phyloP scores from a whole-genome alignment of 352 stramenopile species.

The Phytophthora pinifolia region DNA sequence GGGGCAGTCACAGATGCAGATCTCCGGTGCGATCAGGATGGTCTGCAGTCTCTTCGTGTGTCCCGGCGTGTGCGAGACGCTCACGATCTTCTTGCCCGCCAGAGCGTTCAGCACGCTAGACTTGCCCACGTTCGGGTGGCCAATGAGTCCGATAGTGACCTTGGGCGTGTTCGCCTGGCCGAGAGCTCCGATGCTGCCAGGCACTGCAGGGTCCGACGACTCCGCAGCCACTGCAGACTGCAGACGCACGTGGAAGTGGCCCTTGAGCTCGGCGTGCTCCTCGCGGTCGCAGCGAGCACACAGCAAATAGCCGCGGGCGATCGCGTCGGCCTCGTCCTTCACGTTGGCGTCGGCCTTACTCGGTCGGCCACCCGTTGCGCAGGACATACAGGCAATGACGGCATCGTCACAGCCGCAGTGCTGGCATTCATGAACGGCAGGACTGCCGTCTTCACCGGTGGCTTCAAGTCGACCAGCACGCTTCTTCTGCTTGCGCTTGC shows the following conservation, averaged over 20 bases:
- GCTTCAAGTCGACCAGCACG: conserved; percentile 24
- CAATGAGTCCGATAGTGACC: conserved; percentile 86
- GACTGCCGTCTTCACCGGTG: conserved; percentile 6
- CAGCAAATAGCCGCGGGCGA: conserved; percentile 65
- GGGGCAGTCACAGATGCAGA: conserved; percentile 87
- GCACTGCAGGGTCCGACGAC: conserved; percentile 25
- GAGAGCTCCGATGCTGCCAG: conserved; percentile 27
- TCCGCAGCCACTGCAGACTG: conserved; percentile 32
- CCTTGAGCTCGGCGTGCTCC: conserved; percentile 62
- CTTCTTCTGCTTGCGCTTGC: conserved; percentile 62
- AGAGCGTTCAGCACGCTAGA: conserved; percentile 87
- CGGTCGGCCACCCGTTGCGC: conserved; percentile 27
- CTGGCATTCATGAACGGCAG: conserved; percentile 45
- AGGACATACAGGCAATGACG: conserved; percentile 66
- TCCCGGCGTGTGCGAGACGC: conserved; percentile 82
- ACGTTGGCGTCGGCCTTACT: conserved; percentile 34
- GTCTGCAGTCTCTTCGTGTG: conserved; percentile 88
- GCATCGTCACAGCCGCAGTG: conserved; percentile 74
- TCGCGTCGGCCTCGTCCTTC: conserved; percentile 52
- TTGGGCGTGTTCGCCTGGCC: conserved; percentile 49
- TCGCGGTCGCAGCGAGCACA: conserved; percentile 72
- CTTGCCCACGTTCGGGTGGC: conserved; percentile 89
- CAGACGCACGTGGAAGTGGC: conserved; percentile 55
- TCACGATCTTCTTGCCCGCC: conserved; percentile 86
- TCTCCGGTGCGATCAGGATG: conserved; percentile 80